Evolutionary conservation across 495 filamentous ascomycete species (phyloP).

Genomic region (Xylaria telfairii): DNA sequence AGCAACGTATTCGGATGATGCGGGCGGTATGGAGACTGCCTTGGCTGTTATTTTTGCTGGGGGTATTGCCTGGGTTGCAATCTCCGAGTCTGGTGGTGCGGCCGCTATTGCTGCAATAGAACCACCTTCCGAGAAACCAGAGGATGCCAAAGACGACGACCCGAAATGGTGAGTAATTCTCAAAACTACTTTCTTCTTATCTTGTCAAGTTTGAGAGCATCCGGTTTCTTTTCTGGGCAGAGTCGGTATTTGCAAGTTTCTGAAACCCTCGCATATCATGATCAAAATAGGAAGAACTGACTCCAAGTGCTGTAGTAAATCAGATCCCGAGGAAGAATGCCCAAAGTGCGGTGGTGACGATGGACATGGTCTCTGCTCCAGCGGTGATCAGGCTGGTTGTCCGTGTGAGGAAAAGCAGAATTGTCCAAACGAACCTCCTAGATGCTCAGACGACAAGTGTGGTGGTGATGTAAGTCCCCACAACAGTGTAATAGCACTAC

Average conservation of each 20-base stretch:
- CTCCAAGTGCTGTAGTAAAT: too few species aligned
- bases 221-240: too few species aligned
- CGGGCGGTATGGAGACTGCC: neutral
- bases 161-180: too few species aligned
- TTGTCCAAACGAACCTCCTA: neutral
- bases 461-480: neutral
- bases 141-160: neutral
- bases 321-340: neutral
- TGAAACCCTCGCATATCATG: too few species aligned
- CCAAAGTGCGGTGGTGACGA: neutral
- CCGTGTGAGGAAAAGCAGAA: neutral
- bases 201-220: too few species aligned
- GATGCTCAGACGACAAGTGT: neutral
- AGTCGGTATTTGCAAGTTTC: too few species aligned
- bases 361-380: neutral
- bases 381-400: neutral
- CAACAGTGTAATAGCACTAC: neutral
- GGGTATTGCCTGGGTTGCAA: neutral
- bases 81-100: neutral
- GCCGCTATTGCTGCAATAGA: neutral
- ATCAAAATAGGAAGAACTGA: too few species aligned
- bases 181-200: too few species aligned
- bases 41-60: neutral
- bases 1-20: neutral
- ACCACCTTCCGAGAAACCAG: neutral